Percentiles rank a stretch among this genome's conserved stretches.
These are phyloP conservation scores for Eleusine coracana DNA, from an alignment of 176 grass and related monocot species.

Conservation along the genomic window DNA sequence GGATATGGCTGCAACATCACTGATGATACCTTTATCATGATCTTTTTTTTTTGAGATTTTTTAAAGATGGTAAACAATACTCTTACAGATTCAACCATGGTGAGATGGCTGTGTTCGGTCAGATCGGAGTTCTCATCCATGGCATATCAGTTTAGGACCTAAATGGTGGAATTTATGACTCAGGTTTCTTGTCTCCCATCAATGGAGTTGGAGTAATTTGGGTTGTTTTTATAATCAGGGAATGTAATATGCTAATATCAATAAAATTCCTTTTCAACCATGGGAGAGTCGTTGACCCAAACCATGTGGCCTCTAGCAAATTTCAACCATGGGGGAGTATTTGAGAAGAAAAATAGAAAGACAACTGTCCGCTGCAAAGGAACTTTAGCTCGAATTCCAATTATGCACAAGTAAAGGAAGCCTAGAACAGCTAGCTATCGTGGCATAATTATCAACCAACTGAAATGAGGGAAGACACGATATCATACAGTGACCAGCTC, in stretches of 20 bases:
- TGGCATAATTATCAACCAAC: background rate
- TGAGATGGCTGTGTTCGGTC: too few species aligned
- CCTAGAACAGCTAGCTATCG: background rate
- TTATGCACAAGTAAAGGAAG: background rate
- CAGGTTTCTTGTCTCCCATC: too few species aligned
- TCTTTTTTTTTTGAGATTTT: background rate
- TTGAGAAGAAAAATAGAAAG: background rate
- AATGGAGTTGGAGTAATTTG: too few species aligned
- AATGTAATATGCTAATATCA: too few species aligned
- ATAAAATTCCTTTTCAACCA: too few species aligned
- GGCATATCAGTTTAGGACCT: too few species aligned
- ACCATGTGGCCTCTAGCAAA: background rate
- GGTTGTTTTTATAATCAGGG: too few species aligned
- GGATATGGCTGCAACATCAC: background rate
- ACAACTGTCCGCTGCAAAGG: background rate
- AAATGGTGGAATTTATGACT: too few species aligned
- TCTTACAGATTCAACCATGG: too few species aligned
- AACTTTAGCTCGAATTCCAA: background rate
- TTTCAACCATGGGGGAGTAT: background rate
- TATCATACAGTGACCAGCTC: conserved; percentile 73
- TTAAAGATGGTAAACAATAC: too few species aligned
- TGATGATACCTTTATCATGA: background rate
- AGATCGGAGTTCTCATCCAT: too few species aligned
- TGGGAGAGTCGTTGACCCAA: too few species aligned
- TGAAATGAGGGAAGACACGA: background rate